Conservation (phyloP, 2,329 filamentous ascomycete species). For the Lachnellula suecica region DNA sequence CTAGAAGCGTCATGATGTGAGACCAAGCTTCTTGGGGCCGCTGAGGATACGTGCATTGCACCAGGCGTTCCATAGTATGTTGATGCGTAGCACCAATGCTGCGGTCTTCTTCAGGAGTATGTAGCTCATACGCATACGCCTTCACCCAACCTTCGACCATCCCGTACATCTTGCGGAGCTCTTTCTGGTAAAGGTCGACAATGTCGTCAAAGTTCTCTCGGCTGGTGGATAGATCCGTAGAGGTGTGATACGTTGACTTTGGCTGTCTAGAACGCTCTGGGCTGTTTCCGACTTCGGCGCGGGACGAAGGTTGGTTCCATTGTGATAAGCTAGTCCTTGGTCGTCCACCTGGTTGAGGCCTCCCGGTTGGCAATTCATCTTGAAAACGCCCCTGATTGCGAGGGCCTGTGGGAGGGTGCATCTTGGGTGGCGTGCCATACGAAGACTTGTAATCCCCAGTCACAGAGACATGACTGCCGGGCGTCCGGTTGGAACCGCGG, state of each 20-base stretch:
- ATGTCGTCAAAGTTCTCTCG: background rate
- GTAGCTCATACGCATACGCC: slow-evolving; percentile 23
- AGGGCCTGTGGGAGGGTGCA: too few relatives aligned
- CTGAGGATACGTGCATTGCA: slow-evolving; percentile 30
- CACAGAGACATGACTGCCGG: too few relatives aligned
- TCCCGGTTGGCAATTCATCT: too few relatives aligned
- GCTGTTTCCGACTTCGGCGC: background rate
- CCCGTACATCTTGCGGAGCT: slow-evolving; percentile 19
- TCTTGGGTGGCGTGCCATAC: too few relatives aligned
- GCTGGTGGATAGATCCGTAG: background rate
- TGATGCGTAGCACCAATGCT: slow-evolving; percentile 22
- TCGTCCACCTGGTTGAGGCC: too few relatives aligned
- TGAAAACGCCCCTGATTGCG: too few relatives aligned
- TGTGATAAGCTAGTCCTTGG: too few relatives aligned
- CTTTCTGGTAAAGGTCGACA: slow-evolving; percentile 11
- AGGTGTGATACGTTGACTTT: background rate
- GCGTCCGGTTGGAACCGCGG: background rate
- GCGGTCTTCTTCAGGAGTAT: slow-evolving; percentile 21
- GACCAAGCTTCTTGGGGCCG: slow-evolving; percentile 32
- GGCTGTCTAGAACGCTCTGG: background rate
- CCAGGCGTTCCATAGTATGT: slow-evolving; percentile 38
- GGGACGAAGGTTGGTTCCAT: background rate
- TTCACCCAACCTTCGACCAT: slow-evolving; percentile 31
- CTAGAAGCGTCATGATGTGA: slow-evolving; percentile 35
- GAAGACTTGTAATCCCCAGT: too few relatives aligned